Conservation (phyloP, 2,329 filamentous ascomycete genomes). For the Alternaria arbusti region DNA sequence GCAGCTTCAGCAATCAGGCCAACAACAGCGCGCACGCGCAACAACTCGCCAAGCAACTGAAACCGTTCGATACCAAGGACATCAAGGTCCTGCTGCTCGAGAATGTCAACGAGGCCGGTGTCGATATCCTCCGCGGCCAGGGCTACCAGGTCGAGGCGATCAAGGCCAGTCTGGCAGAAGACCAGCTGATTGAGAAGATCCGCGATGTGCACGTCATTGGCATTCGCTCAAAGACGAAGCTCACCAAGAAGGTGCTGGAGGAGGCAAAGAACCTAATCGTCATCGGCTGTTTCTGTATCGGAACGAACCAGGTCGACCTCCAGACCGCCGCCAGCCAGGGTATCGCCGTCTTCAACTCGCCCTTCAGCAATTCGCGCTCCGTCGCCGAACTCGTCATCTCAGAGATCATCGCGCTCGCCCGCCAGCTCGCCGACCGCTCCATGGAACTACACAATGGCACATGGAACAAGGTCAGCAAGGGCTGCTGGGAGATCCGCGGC, state of each 20-base stretch:
- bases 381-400: conserved; percentile 95
- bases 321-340: conserved; percentile 81
- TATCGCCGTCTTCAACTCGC: conserved; percentile 98
- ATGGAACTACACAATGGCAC: conserved; percentile 91
- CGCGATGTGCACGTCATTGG: conserved; percentile 97
- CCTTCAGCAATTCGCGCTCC: conserved; percentile 96
- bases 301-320: conserved; percentile 93
- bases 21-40: conserved; percentile 40
- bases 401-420: conserved; percentile 89
- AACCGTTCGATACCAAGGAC: conserved; percentile 94
- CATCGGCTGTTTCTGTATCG: conserved; percentile 98
- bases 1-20: conserved; percentile 35
- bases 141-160: conserved; percentile 95
- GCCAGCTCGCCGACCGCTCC: conserved; percentile 91
- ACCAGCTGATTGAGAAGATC: conserved; percentile 96
- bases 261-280: conserved; percentile 95
- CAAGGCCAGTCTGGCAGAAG: conserved; percentile 89
- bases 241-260: conserved; percentile 81
- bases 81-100: conserved; percentile 96
- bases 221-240: conserved; percentile 96
- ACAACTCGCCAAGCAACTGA: conserved; percentile 72
- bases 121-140: conserved; percentile 79
- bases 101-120: conserved; percentile 92
- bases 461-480: conserved; percentile 97
- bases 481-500: conserved; percentile 97